Evolutionary conservation across 2,329 filamentous ascomycete species (phyloP), one percentile per base, ranked within the genome.

Genomic region (Pyrenophora graminea): DNA sequence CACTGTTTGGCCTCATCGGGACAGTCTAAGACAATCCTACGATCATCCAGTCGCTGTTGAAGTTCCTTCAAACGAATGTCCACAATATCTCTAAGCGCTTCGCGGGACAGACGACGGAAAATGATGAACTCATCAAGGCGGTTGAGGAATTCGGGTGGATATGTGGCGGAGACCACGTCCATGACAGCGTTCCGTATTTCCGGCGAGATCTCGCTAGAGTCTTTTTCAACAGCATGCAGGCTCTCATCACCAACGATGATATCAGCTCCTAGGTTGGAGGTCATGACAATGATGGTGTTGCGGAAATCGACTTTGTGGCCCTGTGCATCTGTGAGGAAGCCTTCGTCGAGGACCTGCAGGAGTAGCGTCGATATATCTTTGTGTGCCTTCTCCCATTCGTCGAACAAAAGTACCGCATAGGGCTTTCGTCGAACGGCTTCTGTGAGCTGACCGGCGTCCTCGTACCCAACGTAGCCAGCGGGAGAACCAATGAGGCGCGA

Each of bases 311-410:
- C 88, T 74, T 94, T 96, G 78, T 96, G 92, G 27, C 94, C 94
- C 75, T 97, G 93, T 0, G 91, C 86, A 70, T 97, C 94, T 0
- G 93, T 97, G 42, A 99, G 82, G 77, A 94, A 97, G 2, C 94
- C 94, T 72, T 97, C 94, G 68, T 97, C 94, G 0, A 99, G 84
- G 0, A 97, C 93, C 73, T 97, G 94, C 3, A 99, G 83, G 3
- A 99, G 82, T 3, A 99, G 80, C 0, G 92, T 88, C 0, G 91
- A 95, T 59, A 97, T 97, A 64, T 99, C 94, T 46, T 90, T 87
- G 70, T 97, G 94, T 0, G 93, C 94, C 72, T 99, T 97, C 70
- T 99, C 94, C 63, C 97, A 97, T 71, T 97, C 94, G 71, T 99
- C 94, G 63, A 99, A 96, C 1, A 99, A 81, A 0, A 99, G 81